Percentiles rank a stretch among this genome's conserved stretches.
phyloP scores from a whole-genome alignment of 257 asterid genomes.

The Ilex aquifolium region DNA sequence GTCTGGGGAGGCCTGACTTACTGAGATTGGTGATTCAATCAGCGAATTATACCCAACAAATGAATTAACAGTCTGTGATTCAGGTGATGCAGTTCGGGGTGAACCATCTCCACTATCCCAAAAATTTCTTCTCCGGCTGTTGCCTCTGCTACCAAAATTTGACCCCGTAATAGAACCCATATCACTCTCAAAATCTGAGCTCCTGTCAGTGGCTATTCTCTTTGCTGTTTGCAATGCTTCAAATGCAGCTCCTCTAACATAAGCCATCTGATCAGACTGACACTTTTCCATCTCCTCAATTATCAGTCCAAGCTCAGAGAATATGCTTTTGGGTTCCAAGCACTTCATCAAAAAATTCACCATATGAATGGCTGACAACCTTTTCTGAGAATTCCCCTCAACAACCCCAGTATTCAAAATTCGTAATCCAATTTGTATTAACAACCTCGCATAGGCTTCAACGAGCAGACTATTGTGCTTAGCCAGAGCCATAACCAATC shows the following conservation, averaged over 20 bases:
- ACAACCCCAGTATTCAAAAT: conserved; percentile 50
- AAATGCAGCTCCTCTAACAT: conserved; percentile 86
- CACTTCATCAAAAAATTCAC: conserved; percentile 69
- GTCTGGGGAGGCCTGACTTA: conserved; percentile 35
- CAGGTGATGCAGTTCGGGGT: conserved; percentile 64
- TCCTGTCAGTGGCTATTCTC: conserved; percentile 45
- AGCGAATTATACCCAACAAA: conserved; percentile 43
- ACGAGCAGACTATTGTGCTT: conserved; percentile 71
- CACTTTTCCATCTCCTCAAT: conserved; percentile 81
- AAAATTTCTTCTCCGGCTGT: conserved; percentile 28
- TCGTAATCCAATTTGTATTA: conserved; percentile 56
- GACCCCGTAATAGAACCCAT: conserved; percentile 41
- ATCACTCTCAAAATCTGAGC: conserved; percentile 45
- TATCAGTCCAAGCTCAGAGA: conserved; percentile 58
- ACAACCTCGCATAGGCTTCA: conserved; percentile 82
- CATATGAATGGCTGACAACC: conserved; percentile 85
- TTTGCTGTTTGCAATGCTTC: conserved; percentile 75
- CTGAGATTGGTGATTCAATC: conserved; percentile 60
- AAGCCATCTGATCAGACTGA: conserved; percentile 73
- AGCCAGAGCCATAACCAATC: conserved; percentile 73
- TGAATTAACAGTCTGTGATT: conserved; percentile 69
- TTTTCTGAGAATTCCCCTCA: conserved; percentile 73
- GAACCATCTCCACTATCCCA: conserved; percentile 46
- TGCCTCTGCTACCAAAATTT: conserved; percentile 41
- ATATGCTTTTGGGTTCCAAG: conserved; percentile 71